These are phyloP conservation scores for Rhododendron ferrugineum DNA, from an alignment of 148 eudicot species.

Conservation along the genomic window DNA sequence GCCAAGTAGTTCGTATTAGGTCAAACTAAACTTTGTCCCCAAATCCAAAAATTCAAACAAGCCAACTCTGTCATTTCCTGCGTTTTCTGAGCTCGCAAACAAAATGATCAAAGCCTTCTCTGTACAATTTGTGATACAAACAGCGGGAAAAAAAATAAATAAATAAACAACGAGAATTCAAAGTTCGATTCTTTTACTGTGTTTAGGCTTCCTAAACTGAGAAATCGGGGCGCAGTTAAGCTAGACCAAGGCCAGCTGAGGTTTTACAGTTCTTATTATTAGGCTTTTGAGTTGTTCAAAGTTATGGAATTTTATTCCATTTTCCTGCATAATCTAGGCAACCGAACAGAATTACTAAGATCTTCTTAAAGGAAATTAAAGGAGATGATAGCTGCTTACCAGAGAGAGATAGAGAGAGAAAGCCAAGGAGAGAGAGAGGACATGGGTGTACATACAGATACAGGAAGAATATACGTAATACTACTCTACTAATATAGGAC, in stretches of 20 bases:
- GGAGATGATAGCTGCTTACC: conserved; percentile 8
- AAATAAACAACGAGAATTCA: not conserved
- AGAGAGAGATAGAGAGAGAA: not conserved
- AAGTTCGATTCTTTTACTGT: not conserved
- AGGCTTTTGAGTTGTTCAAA: not conserved
- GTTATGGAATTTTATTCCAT: not conserved
- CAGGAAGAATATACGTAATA: not conserved
- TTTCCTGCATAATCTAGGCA: not conserved
- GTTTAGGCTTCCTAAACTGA: not conserved
- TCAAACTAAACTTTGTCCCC: not conserved
- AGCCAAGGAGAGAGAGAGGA: conserved; percentile 8
- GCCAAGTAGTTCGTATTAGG: not conserved
- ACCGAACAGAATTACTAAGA: not conserved
- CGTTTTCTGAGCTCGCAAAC: not conserved
- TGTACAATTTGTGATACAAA: not conserved
- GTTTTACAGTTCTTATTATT: not conserved
- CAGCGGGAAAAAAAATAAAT: not conserved
- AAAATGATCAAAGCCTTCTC: not conserved
- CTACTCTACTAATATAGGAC: not conserved
- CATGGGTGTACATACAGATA: not conserved
- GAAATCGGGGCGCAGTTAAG: not conserved
- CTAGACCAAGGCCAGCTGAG: not conserved
- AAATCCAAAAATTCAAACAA: not conserved
- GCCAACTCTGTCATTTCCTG: not conserved
- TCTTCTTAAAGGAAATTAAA: not conserved